Percentiles rank a stretch among this genome's conserved stretches.
phyloP scores from a whole-genome alignment of 2,329 filamentous ascomycete species.

The Neonectria sp. region DNA sequence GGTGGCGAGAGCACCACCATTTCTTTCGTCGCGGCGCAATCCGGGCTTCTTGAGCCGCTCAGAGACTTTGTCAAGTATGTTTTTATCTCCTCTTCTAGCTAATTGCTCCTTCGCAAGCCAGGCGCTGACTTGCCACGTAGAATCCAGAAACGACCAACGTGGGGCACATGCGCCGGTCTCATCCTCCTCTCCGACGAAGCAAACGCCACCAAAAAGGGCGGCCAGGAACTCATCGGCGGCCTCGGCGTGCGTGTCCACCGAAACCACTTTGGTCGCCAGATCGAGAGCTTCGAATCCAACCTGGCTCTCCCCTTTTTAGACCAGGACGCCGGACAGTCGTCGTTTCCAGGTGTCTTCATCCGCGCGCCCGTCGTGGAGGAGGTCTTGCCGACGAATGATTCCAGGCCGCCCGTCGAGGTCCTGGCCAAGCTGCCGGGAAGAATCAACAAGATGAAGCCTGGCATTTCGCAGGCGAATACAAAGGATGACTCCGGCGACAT shows the following conservation, averaged over 20 bases:
- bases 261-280: constrained; percentile 95
- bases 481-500: constrained; percentile 77
- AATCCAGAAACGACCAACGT: constrained; percentile 83
- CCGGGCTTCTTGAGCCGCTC: constrained; percentile 85
- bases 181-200: constrained; percentile 92
- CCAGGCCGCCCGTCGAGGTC: constrained; percentile 60
- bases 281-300: constrained; percentile 88
- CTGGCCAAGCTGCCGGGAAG: constrained; percentile 65
- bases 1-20: constrained; percentile 97
- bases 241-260: constrained; percentile 91
- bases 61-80: constrained; percentile 91
- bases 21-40: constrained; percentile 86
- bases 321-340: constrained; percentile 46
- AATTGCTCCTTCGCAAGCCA: constrained; percentile 1
- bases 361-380: constrained; percentile 93
- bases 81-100: not conserved
- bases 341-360: constrained; percentile 91
- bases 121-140: constrained; percentile 57
- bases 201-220: constrained; percentile 89
- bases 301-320: constrained; percentile 80
- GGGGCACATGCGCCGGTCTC: constrained; percentile 96
- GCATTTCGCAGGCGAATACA: constrained; percentile 55
- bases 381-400: constrained; percentile 66
- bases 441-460: constrained; percentile 55
- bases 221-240: constrained; percentile 94